A percentile compares a stretch with the other conserved stretches of the same genome.
These are phyloP conservation scores for Simplicillium aogashimaense DNA, from an alignment of 2,329 filamentous ascomycete species.

Conservation along the genomic window DNA sequence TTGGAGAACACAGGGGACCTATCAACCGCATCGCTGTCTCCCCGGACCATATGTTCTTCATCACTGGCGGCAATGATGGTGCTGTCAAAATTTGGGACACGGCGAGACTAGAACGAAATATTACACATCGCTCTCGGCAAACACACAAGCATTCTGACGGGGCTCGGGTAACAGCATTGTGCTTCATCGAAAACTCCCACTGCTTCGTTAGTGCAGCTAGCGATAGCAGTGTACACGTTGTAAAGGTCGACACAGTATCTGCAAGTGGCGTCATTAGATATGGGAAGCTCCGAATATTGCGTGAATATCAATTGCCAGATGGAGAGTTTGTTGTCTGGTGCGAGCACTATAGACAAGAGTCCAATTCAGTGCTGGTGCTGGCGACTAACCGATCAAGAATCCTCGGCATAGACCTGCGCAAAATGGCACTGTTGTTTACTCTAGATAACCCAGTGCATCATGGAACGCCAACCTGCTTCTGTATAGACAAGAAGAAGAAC, in stretches of 20 bases:
- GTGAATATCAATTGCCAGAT: conserved; percentile 67
- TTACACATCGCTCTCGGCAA: conserved; percentile 77
- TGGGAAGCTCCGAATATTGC: conserved; percentile 63
- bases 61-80: conserved; percentile 88
- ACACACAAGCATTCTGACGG: conserved; percentile 68
- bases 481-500: conserved; percentile 72
- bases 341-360: conserved; percentile 80
- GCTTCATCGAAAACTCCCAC: conserved; percentile 89
- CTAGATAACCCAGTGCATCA: conserved; percentile 86
- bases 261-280: conserved; percentile 55
- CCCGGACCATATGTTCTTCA: conserved; percentile 88
- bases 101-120: conserved; percentile 78
- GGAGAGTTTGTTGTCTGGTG: conserved; percentile 81
- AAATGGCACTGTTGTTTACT: conserved; percentile 72
- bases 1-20: conserved; percentile 76
- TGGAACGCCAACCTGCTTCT: conserved; percentile 85
- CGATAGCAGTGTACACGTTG: conserved; percentile 83
- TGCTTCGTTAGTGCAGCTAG: conserved; percentile 85
- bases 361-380: conserved; percentile 71
- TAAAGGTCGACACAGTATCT: conserved; percentile 57
- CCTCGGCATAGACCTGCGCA: conserved; percentile 74
- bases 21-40: conserved; percentile 75
- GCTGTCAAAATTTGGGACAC: conserved; percentile 91
- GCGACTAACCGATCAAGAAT: conserved; percentile 81
- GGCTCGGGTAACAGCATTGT: conserved; percentile 67